Base-by-base conservation (phyloP, 225 moss, liverwort and hornwort genomes). In the Sphagnum tenellum region DNA sequence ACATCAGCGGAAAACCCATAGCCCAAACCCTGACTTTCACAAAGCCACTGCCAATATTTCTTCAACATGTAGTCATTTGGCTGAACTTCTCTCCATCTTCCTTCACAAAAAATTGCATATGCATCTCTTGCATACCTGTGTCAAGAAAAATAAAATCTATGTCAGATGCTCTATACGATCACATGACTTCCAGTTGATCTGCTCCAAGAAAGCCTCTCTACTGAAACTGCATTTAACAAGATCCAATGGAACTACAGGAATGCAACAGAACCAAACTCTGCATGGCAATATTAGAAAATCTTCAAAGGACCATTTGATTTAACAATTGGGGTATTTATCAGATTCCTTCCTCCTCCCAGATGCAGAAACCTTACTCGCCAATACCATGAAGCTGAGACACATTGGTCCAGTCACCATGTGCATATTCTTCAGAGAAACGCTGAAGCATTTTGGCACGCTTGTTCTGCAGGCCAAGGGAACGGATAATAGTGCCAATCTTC, bases 21-120 rank as follows among this genome's bases (percentile, higher is more conserved):
- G 12, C 96, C 96, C 66, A 74, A 47, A n/a, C 96, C 96, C 65
- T 90, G 70, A 59, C 90, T 98, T 47, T 85, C 87, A 74, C 76
- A 74, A 44, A 98, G 77, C 90, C 90, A 98, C 61, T 74, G 75
- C 84, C 90, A 93, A 46, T 98, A 98, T 72, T 98, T 92, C 57
- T 48, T 66, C 48, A 98, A 89, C 62, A 80, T 74, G 45, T 74
- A 58, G 62, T 98, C 96, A 48, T 89, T 83, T 8, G 96, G 93
- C 66, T 79, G 77, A 47, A 98, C 96, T 9, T 93, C 96, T 77
- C 82, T 80, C 96, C 96, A 98, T 50, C 92, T 74, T 61, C 96
- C 96, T 87, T 98, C 93, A 77, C 96, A 98, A 70, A 98, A 98
- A 59, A 98, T 98, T 55, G 96, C 90, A 71, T 98, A 84, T 44